These are phyloP conservation scores for Thozetella sp. DNA, from an alignment of 495 filamentous ascomycete species.

Conservation along the genomic window DNA sequence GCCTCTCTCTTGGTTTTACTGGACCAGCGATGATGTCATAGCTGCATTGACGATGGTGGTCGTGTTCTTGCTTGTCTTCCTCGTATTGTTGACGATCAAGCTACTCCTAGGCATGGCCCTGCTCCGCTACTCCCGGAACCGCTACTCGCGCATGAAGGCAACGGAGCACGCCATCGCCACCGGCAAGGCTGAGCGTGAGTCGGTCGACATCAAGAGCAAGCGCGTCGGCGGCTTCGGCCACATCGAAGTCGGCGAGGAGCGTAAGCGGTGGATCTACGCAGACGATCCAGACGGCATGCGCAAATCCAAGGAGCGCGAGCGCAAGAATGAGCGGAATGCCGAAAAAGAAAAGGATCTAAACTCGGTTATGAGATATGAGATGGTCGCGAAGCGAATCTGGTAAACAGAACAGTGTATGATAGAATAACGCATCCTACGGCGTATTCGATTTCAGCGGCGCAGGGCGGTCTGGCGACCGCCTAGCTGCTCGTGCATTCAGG, in stretches of 20 bases:
- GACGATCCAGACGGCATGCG: conserved; percentile 76
- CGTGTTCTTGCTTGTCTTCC: conserved; percentile 77
- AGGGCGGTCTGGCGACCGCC: too few relatives aligned
- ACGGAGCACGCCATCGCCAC: conserved; percentile 55
- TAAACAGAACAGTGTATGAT: conserved; percentile 23
- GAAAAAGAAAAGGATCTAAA: conserved; percentile 58
- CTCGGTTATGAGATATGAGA: conserved; percentile 80
- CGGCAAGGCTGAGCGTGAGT: conserved; percentile 50
- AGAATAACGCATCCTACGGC: neutral
- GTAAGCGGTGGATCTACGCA: conserved; percentile 82
- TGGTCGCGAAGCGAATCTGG: conserved; percentile 96
- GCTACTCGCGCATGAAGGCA: conserved; percentile 80
- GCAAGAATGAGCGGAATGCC: conserved; percentile 53
- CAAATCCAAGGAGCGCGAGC: conserved; percentile 70
- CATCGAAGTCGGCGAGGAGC: conserved; percentile 87
- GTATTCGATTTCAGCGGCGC: neutral
- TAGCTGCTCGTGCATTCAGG: too few relatives aligned
- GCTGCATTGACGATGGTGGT: conserved; percentile 72
- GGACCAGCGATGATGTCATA: conserved; percentile 66
- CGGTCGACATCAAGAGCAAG: conserved; percentile 67
- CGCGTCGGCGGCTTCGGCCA: conserved; percentile 80
- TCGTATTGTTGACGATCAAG: conserved; percentile 79
- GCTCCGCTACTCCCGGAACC: conserved; percentile 68
- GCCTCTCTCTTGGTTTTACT: conserved; percentile 33
- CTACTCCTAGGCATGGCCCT: conserved; percentile 83